Conservation (phyloP, 2,329 filamentous ascomycete species). For the Metarhizium guizhouense region DNA sequence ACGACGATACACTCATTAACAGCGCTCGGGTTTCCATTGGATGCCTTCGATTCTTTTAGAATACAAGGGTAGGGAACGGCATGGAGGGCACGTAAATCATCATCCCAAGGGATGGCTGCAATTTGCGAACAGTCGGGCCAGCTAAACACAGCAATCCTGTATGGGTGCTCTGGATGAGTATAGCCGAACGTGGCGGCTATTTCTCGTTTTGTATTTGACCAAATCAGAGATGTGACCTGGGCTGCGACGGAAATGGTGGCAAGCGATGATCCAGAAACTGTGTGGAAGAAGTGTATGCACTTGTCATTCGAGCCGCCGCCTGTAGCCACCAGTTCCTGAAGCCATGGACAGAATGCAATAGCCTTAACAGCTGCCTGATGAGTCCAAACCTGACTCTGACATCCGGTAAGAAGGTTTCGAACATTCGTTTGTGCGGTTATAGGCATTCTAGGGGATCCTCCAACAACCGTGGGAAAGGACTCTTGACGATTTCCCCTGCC, state of each 20-base stretch:
- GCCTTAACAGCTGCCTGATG: slow-evolving; percentile 91
- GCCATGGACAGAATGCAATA: slow-evolving; percentile 95
- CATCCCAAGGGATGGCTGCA: slow-evolving; percentile 75
- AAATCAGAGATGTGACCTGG: slow-evolving; percentile 88
- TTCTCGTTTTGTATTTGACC: slow-evolving; percentile 77
- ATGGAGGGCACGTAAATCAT: slow-evolving; percentile 71
- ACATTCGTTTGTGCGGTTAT: slow-evolving; percentile 22
- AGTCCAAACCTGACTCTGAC: slow-evolving; percentile 62
- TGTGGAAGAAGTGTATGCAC: slow-evolving; percentile 93
- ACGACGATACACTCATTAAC: slow-evolving; percentile 67
- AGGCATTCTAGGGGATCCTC: background rate
- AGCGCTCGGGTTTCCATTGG: slow-evolving; percentile 14
- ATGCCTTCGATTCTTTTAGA: slow-evolving; percentile 19
- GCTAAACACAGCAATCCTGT: slow-evolving; percentile 83
- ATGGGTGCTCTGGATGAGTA: slow-evolving; percentile 79
- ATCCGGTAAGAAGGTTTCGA: slow-evolving; percentile 41
- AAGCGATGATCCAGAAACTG: slow-evolving; percentile 69
- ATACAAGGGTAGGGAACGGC: slow-evolving; percentile 72
- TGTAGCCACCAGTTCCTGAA: slow-evolving; percentile 75
- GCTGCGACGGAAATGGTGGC: slow-evolving; percentile 88
- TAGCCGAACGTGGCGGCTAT: slow-evolving; percentile 94
- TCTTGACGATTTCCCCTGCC: background rate
- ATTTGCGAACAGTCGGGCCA: slow-evolving; percentile 90
- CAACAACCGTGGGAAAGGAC: background rate
- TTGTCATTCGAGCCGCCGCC: slow-evolving; percentile 91